Conservation (phyloP, 345 rosid genomes). For the Mallotus nudiflorus region DNA sequence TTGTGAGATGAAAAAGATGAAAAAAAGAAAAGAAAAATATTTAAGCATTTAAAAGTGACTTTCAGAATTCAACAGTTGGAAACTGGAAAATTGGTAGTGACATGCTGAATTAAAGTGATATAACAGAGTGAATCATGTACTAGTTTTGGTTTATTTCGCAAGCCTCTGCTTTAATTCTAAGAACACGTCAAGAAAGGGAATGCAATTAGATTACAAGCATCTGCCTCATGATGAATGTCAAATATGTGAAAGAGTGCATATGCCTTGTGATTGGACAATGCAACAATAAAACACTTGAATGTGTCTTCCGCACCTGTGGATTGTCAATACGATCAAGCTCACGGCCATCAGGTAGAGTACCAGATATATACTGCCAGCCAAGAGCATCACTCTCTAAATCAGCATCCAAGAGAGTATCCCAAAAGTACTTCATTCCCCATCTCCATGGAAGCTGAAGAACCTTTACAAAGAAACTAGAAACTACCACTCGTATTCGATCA, state of each 20-base stretch:
- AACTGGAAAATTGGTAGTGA: neutral
- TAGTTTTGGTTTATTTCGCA: neutral
- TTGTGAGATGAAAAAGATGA: neutral
- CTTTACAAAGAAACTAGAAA: slow-evolving; percentile 96
- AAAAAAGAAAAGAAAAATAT: too few relatives aligned
- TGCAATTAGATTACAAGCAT: neutral
- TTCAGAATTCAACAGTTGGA: neutral
- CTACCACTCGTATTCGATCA: slow-evolving; percentile 93
- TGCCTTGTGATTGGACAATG: neutral
- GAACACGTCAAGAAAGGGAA: neutral
- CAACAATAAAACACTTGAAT: neutral
- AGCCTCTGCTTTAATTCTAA: neutral
- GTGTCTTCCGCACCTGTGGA: slow-evolving; percentile 59
- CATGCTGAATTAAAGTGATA: neutral
- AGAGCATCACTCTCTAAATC: slow-evolving; percentile 97
- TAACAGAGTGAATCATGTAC: neutral
- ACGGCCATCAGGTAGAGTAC: slow-evolving; percentile 92
- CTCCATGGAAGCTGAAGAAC: slow-evolving; percentile 97
- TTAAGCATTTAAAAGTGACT: too few relatives aligned
- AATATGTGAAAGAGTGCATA: neutral
- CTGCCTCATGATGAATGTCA: neutral
- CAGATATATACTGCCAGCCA: slow-evolving; percentile 98
- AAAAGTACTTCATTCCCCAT: slow-evolving; percentile 99
- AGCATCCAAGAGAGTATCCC: slow-evolving; percentile 97
- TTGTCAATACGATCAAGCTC: slow-evolving; percentile 88